phyloP scores from a whole-genome alignment of 1,284 basidiomycete genomes.

The Vanrija humicola region DNA sequence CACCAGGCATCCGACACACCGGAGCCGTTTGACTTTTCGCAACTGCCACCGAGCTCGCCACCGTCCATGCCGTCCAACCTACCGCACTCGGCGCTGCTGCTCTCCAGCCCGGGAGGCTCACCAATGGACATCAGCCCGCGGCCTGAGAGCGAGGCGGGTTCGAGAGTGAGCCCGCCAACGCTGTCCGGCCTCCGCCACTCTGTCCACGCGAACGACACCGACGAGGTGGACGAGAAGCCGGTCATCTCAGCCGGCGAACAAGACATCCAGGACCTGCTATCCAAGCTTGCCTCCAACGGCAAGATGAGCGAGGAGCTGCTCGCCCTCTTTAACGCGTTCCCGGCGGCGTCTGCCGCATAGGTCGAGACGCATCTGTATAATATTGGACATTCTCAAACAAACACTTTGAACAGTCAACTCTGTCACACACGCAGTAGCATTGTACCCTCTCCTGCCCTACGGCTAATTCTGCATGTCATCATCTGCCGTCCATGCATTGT shows the following conservation, averaged over 20 bases:
- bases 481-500: conserved; percentile 10
- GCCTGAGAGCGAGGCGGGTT: conserved; percentile 2
- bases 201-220: conserved; percentile 1
- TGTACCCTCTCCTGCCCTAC: neutral
- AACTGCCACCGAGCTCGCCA: conserved; percentile 38
- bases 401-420: neutral
- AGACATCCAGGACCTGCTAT: conserved; percentile 10
- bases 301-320: conserved; percentile 13
- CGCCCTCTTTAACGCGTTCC: conserved; percentile 19
- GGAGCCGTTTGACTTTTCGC: conserved; percentile 38
- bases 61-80: conserved; percentile 25
- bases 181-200: conserved; percentile 9
- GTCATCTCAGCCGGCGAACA: neutral
- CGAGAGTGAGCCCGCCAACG: conserved; percentile 1
- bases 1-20: conserved; percentile 7
- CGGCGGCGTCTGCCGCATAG: neutral
- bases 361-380: neutral
- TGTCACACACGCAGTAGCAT: neutral
- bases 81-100: conserved; percentile 33
- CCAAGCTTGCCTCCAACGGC: conserved; percentile 7
- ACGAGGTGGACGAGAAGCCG: neutral
- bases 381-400: neutral
- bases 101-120: conserved; percentile 20
- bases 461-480: neutral
- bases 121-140: conserved; percentile 8